Evolutionary conservation across 495 filamentous ascomycete species (phyloP).

Genomic region (Chaetomidium leptoderma): DNA sequence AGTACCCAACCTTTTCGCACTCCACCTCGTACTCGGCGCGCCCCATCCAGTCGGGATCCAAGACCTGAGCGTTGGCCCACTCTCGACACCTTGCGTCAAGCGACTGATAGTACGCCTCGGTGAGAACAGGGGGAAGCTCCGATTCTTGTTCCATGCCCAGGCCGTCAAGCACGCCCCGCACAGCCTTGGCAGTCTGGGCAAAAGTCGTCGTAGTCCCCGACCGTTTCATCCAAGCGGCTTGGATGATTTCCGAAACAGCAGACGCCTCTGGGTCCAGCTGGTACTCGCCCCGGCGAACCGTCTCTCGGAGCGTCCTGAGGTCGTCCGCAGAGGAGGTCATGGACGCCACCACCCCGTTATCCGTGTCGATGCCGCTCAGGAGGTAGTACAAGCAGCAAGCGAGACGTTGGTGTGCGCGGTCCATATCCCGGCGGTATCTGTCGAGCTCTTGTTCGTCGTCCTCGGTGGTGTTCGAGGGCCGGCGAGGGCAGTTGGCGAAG

Average conservation of each 20-base stretch:
- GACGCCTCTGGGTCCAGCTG: neutral
- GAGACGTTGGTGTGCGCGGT: neutral
- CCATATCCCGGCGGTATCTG: neutral
- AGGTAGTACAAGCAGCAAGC: neutral
- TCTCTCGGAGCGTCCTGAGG: neutral
- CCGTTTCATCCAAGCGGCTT: neutral
- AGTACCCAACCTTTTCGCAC: neutral
- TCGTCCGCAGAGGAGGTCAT: neutral
- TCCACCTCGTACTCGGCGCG: neutral
- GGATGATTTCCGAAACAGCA: neutral
- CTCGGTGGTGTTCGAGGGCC: neutral
- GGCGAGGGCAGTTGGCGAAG: neutral
- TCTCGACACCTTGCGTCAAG: neutral
- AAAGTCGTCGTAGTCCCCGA: neutral
- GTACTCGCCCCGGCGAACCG: neutral
- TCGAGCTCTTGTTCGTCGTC: neutral
- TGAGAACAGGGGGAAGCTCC: neutral
- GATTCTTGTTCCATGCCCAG: neutral
- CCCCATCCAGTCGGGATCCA: neutral
- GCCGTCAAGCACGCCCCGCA: neutral
- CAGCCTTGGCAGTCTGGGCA: neutral
- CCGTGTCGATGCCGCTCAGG: neutral
- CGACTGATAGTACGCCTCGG: neutral
- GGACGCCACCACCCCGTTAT: neutral
- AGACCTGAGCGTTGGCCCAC: neutral